These are phyloP conservation scores for Xylaria sp. DNA, from an alignment of 495 filamentous ascomycete species.

Conservation along the genomic window DNA sequence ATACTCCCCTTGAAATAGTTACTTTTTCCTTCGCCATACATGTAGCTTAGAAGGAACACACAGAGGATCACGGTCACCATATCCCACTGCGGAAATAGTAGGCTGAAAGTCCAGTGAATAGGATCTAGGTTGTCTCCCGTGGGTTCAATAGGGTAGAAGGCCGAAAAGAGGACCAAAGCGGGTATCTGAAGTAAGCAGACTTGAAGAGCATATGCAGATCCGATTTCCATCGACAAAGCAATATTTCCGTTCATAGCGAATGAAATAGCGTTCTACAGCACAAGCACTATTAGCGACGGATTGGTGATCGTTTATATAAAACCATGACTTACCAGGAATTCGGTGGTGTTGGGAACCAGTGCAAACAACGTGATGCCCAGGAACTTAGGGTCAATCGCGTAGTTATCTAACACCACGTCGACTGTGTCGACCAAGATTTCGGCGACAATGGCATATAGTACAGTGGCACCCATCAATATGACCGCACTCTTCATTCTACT, in stretches of 20 bases:
- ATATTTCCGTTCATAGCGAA: slow-evolving; percentile 99
- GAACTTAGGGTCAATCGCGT: slow-evolving; percentile 97
- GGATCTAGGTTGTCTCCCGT: slow-evolving; percentile 57
- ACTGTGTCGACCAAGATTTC: slow-evolving; percentile 97
- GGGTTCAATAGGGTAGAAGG: slow-evolving; percentile 51
- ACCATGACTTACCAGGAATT: slow-evolving; percentile 78
- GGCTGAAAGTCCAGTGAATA: slow-evolving; percentile 80
- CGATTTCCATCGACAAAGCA: slow-evolving; percentile 98
- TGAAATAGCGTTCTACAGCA: slow-evolving; percentile 87
- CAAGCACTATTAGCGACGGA: slow-evolving; percentile 13
- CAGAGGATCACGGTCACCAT: slow-evolving; percentile 98
- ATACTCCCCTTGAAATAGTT: slow-evolving; percentile 95
- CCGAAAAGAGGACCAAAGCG: slow-evolving; percentile 89
- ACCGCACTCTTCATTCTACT: slow-evolving; percentile 86
- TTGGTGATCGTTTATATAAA: background rate
- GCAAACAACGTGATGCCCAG: slow-evolving; percentile 97
- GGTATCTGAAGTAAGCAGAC: slow-evolving; percentile 98
- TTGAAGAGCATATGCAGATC: slow-evolving; percentile 95
- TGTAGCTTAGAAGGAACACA: slow-evolving; percentile 95
- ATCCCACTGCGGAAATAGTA: slow-evolving; percentile 99
- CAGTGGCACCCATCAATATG: slow-evolving; percentile 86
- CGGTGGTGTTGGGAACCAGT: slow-evolving; percentile 96
- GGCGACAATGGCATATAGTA: slow-evolving; percentile 94
- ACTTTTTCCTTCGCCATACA: slow-evolving; percentile 98
- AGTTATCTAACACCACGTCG: slow-evolving; percentile 87